Evolutionary conservation across 2,329 filamentous ascomycete genomes (phyloP), one percentile per base, ranked within the genome.

Genomic region (Periglandula ipomoeae): DNA sequence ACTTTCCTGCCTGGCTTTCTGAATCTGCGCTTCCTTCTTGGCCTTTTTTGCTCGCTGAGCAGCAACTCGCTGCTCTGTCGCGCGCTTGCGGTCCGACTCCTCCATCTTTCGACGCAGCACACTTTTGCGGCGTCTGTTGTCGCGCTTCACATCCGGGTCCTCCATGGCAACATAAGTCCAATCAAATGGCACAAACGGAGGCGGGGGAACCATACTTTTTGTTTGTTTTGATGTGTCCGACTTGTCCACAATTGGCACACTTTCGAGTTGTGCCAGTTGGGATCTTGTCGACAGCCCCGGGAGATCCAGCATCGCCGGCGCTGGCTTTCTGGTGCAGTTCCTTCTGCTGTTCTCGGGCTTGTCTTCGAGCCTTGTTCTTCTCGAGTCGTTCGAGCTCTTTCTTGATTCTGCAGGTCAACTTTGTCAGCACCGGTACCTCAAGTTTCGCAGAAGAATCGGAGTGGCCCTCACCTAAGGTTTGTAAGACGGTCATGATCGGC

Each of bases 151-250:
- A 11, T 48, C 49, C 43, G 57, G 46, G 50, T 50, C 52, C 30
- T 38, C 4, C 11, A 44, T 40, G 20, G 52, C 56, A 52, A 54
- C 50, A 48, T 38, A 44, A 58, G 55, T 66, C 64, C 64, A 66
- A 61, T 66, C 62, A 61, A 65, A 67, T 23, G 56, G 47, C 38
- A 51, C 48, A 41, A 50, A 54, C 35, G 59, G 55, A 55, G 61
- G 56, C 51, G 60, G 63, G 53, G 59, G 60, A 50, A 50, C 68
- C 75, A 70, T 79, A 93, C 89, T 96, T 97, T 73, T 96, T 95
- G 74, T 97, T 97, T 43, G 91, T 97, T 70, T 96, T 96, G 74
- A 98, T 98, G 63, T 98, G 93, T 27, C 93, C 93, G 48, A 95
- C 86, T 66, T 93, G 87, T 45, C 93, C 93, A 70, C 93, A 98